These are phyloP conservation scores for Pseudogymnoascus sp. DNA, from an alignment of 2,329 filamentous ascomycete genomes.

Conservation along the genomic window DNA sequence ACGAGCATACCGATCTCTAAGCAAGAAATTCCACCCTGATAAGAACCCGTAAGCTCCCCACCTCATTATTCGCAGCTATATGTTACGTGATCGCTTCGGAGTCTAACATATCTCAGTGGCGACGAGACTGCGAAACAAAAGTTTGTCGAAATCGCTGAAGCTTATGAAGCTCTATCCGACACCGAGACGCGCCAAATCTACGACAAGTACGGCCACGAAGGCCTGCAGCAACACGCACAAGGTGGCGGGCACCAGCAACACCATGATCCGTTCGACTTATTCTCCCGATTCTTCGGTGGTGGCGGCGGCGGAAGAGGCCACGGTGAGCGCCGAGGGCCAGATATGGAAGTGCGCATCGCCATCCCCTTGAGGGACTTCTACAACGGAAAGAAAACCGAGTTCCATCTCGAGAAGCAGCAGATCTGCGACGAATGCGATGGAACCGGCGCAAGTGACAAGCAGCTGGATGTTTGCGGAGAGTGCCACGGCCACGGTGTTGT, in stretches of 20 bases:
- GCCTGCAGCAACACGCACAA: conserved; percentile 72
- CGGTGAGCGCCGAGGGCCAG: conserved; percentile 72
- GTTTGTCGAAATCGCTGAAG: conserved; percentile 89
- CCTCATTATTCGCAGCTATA: not conserved
- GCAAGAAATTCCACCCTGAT: conserved; percentile 94
- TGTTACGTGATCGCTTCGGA: not conserved
- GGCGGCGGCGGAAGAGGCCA: conserved; percentile 60
- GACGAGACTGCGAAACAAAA: conserved; percentile 76
- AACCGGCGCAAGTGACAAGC: conserved; percentile 71
- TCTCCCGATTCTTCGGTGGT: conserved; percentile 93
- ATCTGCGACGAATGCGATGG: conserved; percentile 91
- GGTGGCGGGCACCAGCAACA: conserved; percentile 55
- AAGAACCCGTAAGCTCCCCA: conserved; percentile 75
- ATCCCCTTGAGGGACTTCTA: conserved; percentile 88
- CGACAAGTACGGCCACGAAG: conserved; percentile 89
- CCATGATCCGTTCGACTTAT: conserved; percentile 91
- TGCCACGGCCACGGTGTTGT: conserved; percentile 78
- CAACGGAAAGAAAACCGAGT: conserved; percentile 77
- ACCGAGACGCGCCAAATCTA: conserved; percentile 78
- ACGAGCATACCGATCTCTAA: conserved; percentile 81
- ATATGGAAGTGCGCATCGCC: conserved; percentile 78
- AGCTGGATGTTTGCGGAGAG: conserved; percentile 69
- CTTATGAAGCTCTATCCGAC: conserved; percentile 85
- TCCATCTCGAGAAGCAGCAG: conserved; percentile 86
- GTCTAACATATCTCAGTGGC: conserved; percentile 43